These are phyloP conservation scores for Hanseniaspora sp. DNA, from an alignment of 1,139 yeast species.

Conservation along the genomic window DNA sequence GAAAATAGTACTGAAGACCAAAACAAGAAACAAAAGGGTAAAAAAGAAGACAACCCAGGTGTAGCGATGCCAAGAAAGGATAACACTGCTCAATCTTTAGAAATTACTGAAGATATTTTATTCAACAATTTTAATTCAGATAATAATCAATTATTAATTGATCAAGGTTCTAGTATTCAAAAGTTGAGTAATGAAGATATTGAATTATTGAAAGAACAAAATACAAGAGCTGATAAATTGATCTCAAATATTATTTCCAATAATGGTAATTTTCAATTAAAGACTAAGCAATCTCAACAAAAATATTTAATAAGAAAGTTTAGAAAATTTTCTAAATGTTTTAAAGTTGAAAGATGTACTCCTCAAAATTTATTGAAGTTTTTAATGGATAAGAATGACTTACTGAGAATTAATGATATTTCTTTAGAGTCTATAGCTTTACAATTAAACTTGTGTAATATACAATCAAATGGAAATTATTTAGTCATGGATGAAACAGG, in stretches of 20 bases:
- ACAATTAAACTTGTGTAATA: conserved; percentile 64
- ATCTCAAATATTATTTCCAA: conserved; percentile 72
- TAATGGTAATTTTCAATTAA: conserved; percentile 78
- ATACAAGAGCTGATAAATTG: conserved; percentile 66
- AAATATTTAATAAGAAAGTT: conserved; percentile 85
- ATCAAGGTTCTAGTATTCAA: conserved; percentile 68
- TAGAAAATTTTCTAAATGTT: conserved; percentile 76
- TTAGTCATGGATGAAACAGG: conserved; percentile 85
- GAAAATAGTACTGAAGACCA: conserved; percentile 20
- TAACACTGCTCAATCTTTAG: conserved; percentile 13
- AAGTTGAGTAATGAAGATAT: conserved; percentile 63
- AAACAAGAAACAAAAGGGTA: conserved; percentile 24
- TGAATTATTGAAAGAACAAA: conserved; percentile 61
- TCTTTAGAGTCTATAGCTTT: conserved; percentile 75
- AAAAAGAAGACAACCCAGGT: conserved; percentile 27
- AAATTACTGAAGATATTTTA: conserved; percentile 23
- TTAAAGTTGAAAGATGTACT: conserved; percentile 72
- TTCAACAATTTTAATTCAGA: conserved; percentile 29
- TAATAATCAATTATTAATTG: conserved; percentile 59
- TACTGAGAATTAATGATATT: conserved; percentile 62
- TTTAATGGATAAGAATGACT: conserved; percentile 62
- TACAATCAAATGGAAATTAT: conserved; percentile 81
- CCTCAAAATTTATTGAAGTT: conserved; percentile 64
- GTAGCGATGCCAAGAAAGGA: conserved; percentile 17
- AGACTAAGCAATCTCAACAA: conserved; percentile 81